Percentiles rank a stretch among this genome's conserved stretches.
Evolutionary conservation across 129 eudicot genomes (phyloP).

Genomic region (Artemisia tridentata): DNA sequence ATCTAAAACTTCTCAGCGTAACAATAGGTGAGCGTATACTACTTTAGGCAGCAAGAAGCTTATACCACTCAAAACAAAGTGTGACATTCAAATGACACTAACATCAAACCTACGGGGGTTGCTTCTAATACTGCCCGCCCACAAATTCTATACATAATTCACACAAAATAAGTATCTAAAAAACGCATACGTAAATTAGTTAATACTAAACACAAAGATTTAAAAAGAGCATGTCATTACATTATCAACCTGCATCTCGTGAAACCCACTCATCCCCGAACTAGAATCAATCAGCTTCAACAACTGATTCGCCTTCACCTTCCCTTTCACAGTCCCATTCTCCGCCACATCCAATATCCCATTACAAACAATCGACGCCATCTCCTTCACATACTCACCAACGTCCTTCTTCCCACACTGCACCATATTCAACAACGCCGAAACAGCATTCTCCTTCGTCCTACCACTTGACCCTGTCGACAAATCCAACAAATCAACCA

Average conservation of each 20-base stretch:
- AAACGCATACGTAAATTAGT: slow-evolving; percentile 1
- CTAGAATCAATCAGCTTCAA: slow-evolving; percentile 45
- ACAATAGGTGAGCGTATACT: slow-evolving; percentile 1
- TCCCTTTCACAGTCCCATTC: slow-evolving; percentile 72
- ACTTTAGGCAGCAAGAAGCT: background rate
- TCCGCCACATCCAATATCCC: slow-evolving; percentile 65
- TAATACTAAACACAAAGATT: slow-evolving; percentile 13
- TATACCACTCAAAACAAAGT: background rate
- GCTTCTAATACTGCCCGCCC: slow-evolving; percentile 19
- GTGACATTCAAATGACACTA: slow-evolving; percentile 6
- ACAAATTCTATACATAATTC: slow-evolving; percentile 8
- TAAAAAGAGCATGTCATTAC: slow-evolving; percentile 32
- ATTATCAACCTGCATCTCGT: slow-evolving; percentile 26
- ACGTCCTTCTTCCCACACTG: slow-evolving; percentile 59
- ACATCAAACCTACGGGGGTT: background rate
- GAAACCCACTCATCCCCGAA: slow-evolving; percentile 15
- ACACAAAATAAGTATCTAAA: background rate
- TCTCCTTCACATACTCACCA: slow-evolving; percentile 41
- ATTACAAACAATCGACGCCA: slow-evolving; percentile 44
- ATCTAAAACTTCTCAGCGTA: background rate
- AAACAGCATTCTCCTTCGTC: slow-evolving; percentile 79
- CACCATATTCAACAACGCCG: slow-evolving; percentile 71
- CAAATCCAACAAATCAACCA: slow-evolving; percentile 78
- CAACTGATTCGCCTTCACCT: slow-evolving; percentile 55
- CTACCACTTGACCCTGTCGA: slow-evolving; percentile 60